Base-by-base conservation (phyloP, 2,329 filamentous ascomycete genomes). In the Corniculantispora saksenae region DNA sequence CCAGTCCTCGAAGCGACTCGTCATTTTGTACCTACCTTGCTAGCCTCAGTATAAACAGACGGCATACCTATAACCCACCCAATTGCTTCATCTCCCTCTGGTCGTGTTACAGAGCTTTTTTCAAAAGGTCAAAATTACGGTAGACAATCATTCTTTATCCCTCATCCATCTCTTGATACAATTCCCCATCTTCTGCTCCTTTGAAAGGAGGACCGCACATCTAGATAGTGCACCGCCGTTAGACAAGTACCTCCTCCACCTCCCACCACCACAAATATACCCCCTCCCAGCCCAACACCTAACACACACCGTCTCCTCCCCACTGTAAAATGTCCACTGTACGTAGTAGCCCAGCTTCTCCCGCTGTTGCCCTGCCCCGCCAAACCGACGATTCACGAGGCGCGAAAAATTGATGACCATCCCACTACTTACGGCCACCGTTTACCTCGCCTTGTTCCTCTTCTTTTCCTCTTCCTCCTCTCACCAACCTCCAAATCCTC, bases 371-470 rank as follows among this genome's bases (percentile, higher is more conserved):
- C 56, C 74, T 75, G 73, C 73, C 75, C 74, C 72, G 73, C 73
- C 70, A 72, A 70, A 70, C 68, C 68, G 74, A 75, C 76, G 76
- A 78, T 77, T 79, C 77, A 79, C 71, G 75, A 71, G 60, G 65
- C 72, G 65, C 67, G 73, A 77, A 78, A 78, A 78, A 77, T 74
- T 74, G 77, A 76, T 78, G 77, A 78, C 77, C 75, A 75, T 70
- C 69, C 54, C 61, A 64, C 32, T 53, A 64, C 54, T 61, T 19
- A 51, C 54, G 29, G 64, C 53, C 53, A 63, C 64, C 70, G 72
- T 67, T 64, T 68, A 66, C 59, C 68, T 67, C 55, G 67, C 69
- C 64, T 69, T 59, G 54, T 66, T 68, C 51, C 58, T 40, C 51
- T 62, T 40, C 43, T 56, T 48, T 48, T 48, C 51, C 59, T 66